phyloP scores from a whole-genome alignment of 1,139 yeast species.

The Yamadazyma atlantica region DNA sequence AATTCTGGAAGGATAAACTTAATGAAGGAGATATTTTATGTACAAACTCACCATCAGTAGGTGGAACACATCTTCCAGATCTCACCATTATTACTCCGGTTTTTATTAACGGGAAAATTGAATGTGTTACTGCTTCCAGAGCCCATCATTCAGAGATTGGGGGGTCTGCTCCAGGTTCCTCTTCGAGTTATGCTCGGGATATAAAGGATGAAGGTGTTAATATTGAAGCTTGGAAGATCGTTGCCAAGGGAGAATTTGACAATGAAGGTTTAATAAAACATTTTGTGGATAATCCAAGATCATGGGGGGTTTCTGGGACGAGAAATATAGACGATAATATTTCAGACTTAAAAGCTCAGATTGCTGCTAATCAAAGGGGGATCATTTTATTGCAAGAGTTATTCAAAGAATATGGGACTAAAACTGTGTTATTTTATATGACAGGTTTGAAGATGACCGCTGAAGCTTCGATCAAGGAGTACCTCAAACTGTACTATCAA shows the following conservation, averaged over 20 bases:
- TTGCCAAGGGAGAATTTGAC: conserved; percentile 55
- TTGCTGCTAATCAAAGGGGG: conserved; percentile 45
- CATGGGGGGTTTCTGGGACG: conserved; percentile 62
- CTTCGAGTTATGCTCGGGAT: conserved; percentile 62
- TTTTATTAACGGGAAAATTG: conserved; percentile 34
- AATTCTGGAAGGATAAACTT: conserved; percentile 17
- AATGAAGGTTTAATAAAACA: conserved; percentile 47
- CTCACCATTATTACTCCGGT: conserved; percentile 21
- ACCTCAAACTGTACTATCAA: conserved; percentile 35
- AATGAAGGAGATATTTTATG: conserved; percentile 21
- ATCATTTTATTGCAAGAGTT: conserved; percentile 31
- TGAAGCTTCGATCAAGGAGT: conserved; percentile 42
- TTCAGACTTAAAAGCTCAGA: conserved; percentile 46
- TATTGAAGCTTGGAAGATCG: conserved; percentile 55
- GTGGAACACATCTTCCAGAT: conserved; percentile 23
- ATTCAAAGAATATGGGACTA: conserved; percentile 32
- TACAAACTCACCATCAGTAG: conserved; percentile 21
- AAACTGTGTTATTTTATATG: conserved; percentile 41
- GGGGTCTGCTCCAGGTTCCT: conserved; percentile 64
- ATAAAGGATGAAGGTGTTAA: conserved; percentile 67
- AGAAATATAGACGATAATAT: conserved; percentile 45
- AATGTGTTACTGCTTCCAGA: conserved; percentile 63
- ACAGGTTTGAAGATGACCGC: conserved; percentile 42
- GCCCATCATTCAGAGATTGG: conserved; percentile 74
- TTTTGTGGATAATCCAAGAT: conserved; percentile 52